A percentile compares a stretch with the other conserved stretches of the same genome.
phyloP scores from a whole-genome alignment of 345 rosid genomes.

The Citrus mangshanensis region DNA sequence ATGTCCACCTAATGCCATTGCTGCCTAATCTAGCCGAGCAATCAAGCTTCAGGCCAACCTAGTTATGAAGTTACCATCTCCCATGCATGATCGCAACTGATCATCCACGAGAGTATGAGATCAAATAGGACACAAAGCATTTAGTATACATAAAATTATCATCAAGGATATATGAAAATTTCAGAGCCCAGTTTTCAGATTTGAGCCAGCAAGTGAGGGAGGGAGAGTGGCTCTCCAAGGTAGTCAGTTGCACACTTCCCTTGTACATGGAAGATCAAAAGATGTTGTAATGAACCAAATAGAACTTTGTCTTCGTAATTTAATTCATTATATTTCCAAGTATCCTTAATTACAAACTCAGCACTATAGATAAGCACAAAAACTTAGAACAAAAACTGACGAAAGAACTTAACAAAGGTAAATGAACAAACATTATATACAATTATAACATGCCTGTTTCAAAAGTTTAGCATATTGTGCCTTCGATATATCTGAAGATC shows the following conservation, averaged over 20 bases:
- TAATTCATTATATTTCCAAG: neutral
- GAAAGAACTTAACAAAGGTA: neutral
- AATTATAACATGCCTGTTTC: conserved; percentile 28
- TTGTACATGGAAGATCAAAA: neutral
- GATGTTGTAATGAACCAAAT: neutral
- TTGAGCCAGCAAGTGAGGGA: neutral
- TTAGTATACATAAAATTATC: neutral
- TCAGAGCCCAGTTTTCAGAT: neutral
- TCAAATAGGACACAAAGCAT: neutral
- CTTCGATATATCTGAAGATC: conserved; percentile 27
- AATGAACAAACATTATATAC: neutral
- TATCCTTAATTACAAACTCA: neutral
- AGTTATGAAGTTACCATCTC: neutral
- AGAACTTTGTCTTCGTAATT: neutral
- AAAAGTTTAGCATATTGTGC: conserved; percentile 31
- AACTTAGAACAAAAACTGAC: too few species aligned
- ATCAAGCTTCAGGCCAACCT: neutral
- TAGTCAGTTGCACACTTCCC: neutral
- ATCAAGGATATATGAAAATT: neutral
- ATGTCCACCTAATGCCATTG: neutral
- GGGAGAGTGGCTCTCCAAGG: neutral
- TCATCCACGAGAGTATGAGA: neutral
- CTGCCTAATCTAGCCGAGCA: neutral
- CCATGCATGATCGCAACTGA: neutral
- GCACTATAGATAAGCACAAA: neutral